Percentiles rank a stretch among this genome's conserved stretches.
Evolutionary conservation across 2,329 filamentous ascomycete species (phyloP).

Genomic region (Plectosphaerella plurivora): DNA sequence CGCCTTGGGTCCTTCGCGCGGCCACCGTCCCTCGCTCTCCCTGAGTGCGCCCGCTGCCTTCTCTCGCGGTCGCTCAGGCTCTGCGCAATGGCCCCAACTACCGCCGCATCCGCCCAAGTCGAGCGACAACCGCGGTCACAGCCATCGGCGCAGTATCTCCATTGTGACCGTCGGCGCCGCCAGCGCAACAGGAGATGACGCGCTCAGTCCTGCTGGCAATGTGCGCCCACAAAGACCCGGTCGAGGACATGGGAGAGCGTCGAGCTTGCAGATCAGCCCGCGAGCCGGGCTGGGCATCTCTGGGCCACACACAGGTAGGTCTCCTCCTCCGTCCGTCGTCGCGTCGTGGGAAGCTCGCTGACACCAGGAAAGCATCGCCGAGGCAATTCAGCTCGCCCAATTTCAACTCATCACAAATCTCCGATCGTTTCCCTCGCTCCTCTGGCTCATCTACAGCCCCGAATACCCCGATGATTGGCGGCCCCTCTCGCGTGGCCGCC

Average conservation of each 20-base stretch:
- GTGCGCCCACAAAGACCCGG: conserved; percentile 43
- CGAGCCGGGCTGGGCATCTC: conserved; percentile 23
- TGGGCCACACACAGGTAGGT: conserved; percentile 34
- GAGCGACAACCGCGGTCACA: conserved; percentile 38
- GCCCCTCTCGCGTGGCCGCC: conserved; percentile 30
- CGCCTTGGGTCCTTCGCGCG: conserved; percentile 30
- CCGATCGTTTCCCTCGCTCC: conserved; percentile 38
- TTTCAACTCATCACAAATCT: conserved; percentile 51
- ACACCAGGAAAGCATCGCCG: conserved; percentile 21
- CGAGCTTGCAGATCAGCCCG: conserved; percentile 73
- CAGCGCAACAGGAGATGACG: conserved; percentile 40
- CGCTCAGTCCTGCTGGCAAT: conserved; percentile 34
- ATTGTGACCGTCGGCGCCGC: conserved; percentile 72
- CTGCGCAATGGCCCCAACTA: conserved; percentile 41
- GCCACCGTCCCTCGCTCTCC: conserved; percentile 66
- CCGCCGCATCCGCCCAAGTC: conserved; percentile 19
- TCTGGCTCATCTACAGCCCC: conserved; percentile 38
- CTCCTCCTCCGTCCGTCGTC: neutral
- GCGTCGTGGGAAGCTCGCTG: neutral
- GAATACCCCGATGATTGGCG: conserved; percentile 35
- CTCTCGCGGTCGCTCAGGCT: conserved; percentile 40
- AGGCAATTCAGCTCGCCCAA: conserved; percentile 45
- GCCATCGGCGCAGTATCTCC: conserved; percentile 72
- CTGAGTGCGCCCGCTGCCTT: conserved; percentile 47
- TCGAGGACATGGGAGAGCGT: conserved; percentile 70